These are phyloP conservation scores for Colletotrichum noveboracense DNA, from an alignment of 2,329 filamentous ascomycete species.

Conservation along the genomic window DNA sequence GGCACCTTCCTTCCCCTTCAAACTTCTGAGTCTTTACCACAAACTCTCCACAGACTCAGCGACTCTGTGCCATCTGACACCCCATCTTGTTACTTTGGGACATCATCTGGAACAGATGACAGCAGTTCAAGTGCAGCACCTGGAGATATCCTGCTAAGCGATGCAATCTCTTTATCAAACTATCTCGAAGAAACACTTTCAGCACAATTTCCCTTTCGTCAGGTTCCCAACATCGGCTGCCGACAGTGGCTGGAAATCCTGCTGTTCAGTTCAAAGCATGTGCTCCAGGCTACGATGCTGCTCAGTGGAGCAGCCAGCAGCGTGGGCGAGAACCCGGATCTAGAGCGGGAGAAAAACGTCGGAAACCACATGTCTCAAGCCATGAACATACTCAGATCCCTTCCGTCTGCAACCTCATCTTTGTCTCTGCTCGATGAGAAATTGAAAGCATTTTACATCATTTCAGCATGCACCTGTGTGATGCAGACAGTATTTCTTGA, in stretches of 20 bases:
- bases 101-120: not conserved
- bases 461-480: not conserved
- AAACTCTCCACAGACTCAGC: not conserved
- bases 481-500: not conserved
- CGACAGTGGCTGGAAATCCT: not conserved
- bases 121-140: not conserved
- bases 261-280: not conserved
- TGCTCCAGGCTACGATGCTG: not conserved
- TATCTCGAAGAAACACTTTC: not conserved
- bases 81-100: not conserved
- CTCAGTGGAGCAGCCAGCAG: not conserved
- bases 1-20: not conserved
- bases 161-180: not conserved
- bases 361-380: not conserved
- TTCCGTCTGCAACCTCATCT: not conserved
- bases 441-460: not conserved
- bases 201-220: not conserved
- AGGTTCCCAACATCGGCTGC: not conserved
- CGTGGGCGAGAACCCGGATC: not conserved
- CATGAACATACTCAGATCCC: not conserved
- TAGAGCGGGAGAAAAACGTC: not conserved
- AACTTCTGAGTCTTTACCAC: not conserved
- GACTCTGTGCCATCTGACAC: not conserved
- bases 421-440: not conserved
- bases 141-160: not conserved